Base-by-base conservation (phyloP, 2,329 filamentous ascomycete species). In the Botrytis elliptica region DNA sequence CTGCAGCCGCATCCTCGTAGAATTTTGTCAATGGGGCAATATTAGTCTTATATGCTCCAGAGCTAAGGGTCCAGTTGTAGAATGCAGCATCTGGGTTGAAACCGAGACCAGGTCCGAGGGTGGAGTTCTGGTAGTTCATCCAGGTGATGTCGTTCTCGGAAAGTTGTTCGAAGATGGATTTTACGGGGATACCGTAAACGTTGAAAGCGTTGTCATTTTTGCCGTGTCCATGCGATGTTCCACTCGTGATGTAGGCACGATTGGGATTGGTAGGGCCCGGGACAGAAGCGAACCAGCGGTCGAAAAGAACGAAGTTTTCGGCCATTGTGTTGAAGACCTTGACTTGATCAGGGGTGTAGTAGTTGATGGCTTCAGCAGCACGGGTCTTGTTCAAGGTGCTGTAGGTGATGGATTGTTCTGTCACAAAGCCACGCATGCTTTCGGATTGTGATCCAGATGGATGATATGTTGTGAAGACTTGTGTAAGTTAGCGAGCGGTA, bases 61-160 rank as follows among this genome's bases (percentile, higher is more conserved):
- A 81, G 7, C 77, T 77, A 8, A 79, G 75, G 0, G 84, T 85
- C 84, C 83, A 85, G 67, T 80, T 77, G 75, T 84, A 86, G 78
- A 84, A 85, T 1, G 80, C 76, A 0, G 84, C 82, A 74, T 86
- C 85, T 0, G 85, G 84, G 36, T 82, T 82, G 60, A 84, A 84
- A 33, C 81, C 82, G 4, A 79, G 71, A 40, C 73, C 74, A 10
- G 77, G 80, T 5, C 80, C 81, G 12, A 77, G 79, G 18, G 81
- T 83, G 55, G 83, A 81, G 77, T 85, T 84, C 64, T 83, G 81
- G 78, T 86, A 86, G 79, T 86, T 86, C 72, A 81, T 82, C 85
- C 85, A 86, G 60, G 80, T 80, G 74, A 84, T 82, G 72, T 80
- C 79, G 33, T 79, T 79, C 71, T 85, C 83, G 0, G 80, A 82